Base-by-base conservation (phyloP, 139 green algal species). In the Chlorella vulgaris region DNA sequence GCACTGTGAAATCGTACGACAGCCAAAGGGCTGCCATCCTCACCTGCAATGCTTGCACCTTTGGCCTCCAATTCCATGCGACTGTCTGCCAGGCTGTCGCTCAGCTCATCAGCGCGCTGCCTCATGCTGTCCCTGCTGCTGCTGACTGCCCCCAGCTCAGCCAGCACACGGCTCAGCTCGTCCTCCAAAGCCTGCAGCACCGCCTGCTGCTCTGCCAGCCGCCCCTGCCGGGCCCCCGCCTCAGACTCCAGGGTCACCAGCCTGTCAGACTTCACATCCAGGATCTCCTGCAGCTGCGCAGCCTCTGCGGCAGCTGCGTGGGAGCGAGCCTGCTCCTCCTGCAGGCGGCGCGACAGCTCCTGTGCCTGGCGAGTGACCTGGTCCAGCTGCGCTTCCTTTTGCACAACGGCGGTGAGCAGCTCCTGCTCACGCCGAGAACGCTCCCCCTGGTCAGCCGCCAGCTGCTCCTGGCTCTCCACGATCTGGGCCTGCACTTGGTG, bases 401-500 rank as follows among this genome's bases (percentile, higher is more conserved):
- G 4, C 13, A 24, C 40, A 7, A 24, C 7, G 2, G 24, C 39
- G 5, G 24, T 39, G 24, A 22, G 39, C 40, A 75, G 22, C 58
- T 43, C 33, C 22, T 29, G 22, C 58, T 81, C 58, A 38, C 26
- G 36, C 26, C 58, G 28, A 38, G 42, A 0, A 38, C 39, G 58
- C 60, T 61, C 38, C 39, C 10, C 68, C 28, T 61, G 68, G 24
- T 75, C 68, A 4, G 26, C 69, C 15, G 40, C 19, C 42, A 77
- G 29, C 38, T 62, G 29, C 43, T 40, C 42, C n/a, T 53, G 4
- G 6, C n/a, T 10, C 31, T 66, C 43, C 10, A 10, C 43, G n/a
- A 81, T 38, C 42, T 36, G 43, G 28, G 39, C 58, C 58, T 69
- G 74, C 73, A 61, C n/a, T n/a, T n/a, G n/a, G n/a, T n/a, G n/a